phyloP scores from a whole-genome alignment of 257 asterid species.

The Coffea canephora region DNA sequence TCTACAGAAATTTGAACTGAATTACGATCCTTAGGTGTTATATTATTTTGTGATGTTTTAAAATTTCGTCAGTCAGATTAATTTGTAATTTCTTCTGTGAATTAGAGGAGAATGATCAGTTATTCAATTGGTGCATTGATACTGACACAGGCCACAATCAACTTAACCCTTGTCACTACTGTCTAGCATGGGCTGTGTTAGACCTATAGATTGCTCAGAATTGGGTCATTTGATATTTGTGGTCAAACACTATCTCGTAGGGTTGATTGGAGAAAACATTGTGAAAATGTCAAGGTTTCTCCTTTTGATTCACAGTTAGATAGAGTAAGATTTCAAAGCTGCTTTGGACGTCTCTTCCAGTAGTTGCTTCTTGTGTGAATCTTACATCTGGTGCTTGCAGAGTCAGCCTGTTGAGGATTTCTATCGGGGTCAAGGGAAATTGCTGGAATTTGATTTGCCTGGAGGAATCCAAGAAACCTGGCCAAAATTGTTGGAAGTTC shows the following conservation, averaged over 20 bases:
- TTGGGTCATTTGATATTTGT: neutral
- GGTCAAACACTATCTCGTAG: neutral
- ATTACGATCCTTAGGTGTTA: no score
- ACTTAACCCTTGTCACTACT: no score
- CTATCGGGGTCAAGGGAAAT: conserved; percentile 62
- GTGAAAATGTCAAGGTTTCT: neutral
- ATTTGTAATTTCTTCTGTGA: neutral
- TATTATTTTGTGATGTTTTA: no score
- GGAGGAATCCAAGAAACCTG: conserved; percentile 92
- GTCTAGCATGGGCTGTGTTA: neutral
- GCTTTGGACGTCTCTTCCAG: neutral
- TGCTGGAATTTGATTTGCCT: conserved; percentile 79
- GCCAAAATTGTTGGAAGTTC: conserved; percentile 89
- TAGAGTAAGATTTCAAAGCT: neutral
- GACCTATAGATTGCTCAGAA: neutral
- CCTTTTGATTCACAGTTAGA: neutral
- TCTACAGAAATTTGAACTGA: neutral
- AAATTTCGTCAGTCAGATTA: no score
- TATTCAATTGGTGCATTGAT: neutral
- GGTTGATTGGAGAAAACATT: neutral
- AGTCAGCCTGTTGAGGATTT: conserved; percentile 90
- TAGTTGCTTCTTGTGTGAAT: neutral
- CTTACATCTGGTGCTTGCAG: conserved; percentile 35
- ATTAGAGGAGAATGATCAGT: neutral
- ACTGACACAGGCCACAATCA: neutral